Percentiles rank a stretch among this genome's conserved stretches.
These are phyloP conservation scores for Solanum habrochaites DNA, from an alignment of 257 asterid species.

Conservation along the genomic window DNA sequence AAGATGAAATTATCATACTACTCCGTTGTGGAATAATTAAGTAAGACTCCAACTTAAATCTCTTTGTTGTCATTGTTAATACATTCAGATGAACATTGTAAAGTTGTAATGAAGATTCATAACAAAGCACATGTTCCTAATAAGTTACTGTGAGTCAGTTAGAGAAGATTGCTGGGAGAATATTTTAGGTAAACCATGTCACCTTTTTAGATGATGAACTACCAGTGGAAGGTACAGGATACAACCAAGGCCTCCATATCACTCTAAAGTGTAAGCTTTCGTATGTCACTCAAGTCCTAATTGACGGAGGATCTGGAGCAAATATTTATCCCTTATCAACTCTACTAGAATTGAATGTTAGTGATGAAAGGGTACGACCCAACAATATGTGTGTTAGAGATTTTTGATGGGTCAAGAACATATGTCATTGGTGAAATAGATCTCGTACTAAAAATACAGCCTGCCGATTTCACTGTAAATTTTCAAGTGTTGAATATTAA, in stretches of 20 bases:
- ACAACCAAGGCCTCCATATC: not conserved
- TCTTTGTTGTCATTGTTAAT: not conserved
- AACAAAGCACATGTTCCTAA: too few relatives aligned
- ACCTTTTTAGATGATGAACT: not conserved
- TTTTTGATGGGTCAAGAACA: not conserved
- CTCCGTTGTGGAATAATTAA: not conserved
- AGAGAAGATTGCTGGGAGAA: not conserved
- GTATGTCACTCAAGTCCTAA: too few relatives aligned
- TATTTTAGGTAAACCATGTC: not conserved
- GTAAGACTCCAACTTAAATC: not conserved
- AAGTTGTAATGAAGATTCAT: too few relatives aligned
- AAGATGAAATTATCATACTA: too few relatives aligned
- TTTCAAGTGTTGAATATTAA: not conserved
- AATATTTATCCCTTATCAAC: not conserved
- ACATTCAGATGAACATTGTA: not conserved
- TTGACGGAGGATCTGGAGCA: not conserved
- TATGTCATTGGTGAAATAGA: too few relatives aligned
- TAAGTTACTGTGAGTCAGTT: too few relatives aligned
- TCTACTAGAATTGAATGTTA: not conserved
- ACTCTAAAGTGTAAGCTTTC: not conserved
- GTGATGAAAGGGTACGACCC: not conserved
- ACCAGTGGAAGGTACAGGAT: not conserved
- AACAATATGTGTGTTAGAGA: not conserved
- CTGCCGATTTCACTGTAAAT: too few relatives aligned
- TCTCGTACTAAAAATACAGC: not conserved